Evolutionary conservation across 2,329 filamentous ascomycete species (phyloP).

Genomic region (Huntiella moniliformis): DNA sequence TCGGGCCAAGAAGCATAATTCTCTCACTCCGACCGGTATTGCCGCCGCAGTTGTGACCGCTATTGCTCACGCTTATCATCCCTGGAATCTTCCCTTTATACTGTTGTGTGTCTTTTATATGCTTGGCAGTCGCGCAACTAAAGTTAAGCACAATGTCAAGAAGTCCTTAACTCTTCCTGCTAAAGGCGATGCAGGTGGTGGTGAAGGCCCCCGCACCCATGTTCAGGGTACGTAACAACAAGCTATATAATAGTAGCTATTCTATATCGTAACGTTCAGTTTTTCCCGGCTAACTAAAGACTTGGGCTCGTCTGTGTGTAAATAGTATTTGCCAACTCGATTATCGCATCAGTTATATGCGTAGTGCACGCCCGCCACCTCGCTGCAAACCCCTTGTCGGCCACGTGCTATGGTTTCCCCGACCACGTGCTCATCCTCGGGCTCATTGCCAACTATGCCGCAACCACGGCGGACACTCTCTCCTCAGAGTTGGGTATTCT

Average conservation of each 20-base stretch:
- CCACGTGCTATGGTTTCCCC: slow-evolving; percentile 35
- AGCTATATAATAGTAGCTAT: too few relatives aligned
- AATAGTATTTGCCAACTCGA: slow-evolving; percentile 65
- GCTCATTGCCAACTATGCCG: slow-evolving; percentile 70
- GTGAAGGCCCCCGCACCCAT: slow-evolving; percentile 67
- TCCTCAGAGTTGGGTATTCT: slow-evolving; percentile 90
- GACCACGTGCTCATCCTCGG: slow-evolving; percentile 46
- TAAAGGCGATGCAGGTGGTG: slow-evolving; percentile 52
- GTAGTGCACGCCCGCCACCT: slow-evolving; percentile 44
- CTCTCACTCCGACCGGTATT: slow-evolving; percentile 61
- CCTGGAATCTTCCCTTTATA: slow-evolving; percentile 80
- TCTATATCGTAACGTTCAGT: too few relatives aligned
- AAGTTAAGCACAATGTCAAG: slow-evolving; percentile 79
- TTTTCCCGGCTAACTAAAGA: neutral
- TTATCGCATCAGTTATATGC: slow-evolving; percentile 49
- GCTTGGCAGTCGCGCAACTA: slow-evolving; percentile 65
- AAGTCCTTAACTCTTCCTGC: slow-evolving; percentile 61
- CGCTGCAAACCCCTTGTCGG: slow-evolving; percentile 19
- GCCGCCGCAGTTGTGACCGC: slow-evolving; percentile 55
- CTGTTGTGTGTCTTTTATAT: slow-evolving; percentile 74
- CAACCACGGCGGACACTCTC: slow-evolving; percentile 83
- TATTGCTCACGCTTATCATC: slow-evolving; percentile 68
- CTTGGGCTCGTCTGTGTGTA: too few relatives aligned
- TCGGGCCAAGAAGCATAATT: slow-evolving; percentile 52
- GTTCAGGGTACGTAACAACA: slow-evolving; percentile 40